These are phyloP conservation scores for Fraxinus cuspidata DNA, from an alignment of 257 asterid species.

Conservation along the genomic window DNA sequence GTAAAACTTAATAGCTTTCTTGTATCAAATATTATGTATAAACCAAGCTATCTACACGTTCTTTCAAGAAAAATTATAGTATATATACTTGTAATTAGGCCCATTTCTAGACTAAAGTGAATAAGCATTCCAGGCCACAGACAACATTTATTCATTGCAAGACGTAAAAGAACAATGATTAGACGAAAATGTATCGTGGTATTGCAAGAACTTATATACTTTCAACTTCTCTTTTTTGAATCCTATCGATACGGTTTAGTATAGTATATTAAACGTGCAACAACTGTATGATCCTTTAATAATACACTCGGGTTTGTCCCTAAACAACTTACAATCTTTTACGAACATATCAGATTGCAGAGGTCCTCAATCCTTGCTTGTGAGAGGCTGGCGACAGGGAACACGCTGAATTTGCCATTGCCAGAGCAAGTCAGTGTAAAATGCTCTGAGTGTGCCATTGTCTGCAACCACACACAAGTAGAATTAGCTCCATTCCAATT, in stretches of 20 bases:
- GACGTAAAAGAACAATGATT: neutral
- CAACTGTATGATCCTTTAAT: neutral
- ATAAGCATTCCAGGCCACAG: neutral
- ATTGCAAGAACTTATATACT: neutral
- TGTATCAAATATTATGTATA: neutral
- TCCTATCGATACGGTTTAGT: neutral
- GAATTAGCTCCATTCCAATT: constrained; percentile 16
- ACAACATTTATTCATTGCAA: neutral
- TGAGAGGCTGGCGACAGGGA: constrained; percentile 60
- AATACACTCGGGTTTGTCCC: neutral
- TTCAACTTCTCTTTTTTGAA: neutral
- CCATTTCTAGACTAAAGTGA: neutral
- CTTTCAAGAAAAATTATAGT: neutral
- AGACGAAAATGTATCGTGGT: neutral
- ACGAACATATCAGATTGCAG: constrained; percentile 72
- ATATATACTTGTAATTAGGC: too few species aligned
- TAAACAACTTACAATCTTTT: constrained; percentile 1
- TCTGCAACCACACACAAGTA: constrained; percentile 40
- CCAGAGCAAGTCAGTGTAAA: constrained; percentile 67
- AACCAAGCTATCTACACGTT: neutral
- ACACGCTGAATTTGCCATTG: constrained; percentile 66
- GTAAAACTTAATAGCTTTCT: constrained; percentile 23
- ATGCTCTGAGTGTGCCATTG: constrained; percentile 52
- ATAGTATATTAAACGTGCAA: too few species aligned
- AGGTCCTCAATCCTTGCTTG: constrained; percentile 65